phyloP scores from a whole-genome alignment of 2,329 filamentous ascomycete genomes.

The Thielaviopsis euricoi region DNA sequence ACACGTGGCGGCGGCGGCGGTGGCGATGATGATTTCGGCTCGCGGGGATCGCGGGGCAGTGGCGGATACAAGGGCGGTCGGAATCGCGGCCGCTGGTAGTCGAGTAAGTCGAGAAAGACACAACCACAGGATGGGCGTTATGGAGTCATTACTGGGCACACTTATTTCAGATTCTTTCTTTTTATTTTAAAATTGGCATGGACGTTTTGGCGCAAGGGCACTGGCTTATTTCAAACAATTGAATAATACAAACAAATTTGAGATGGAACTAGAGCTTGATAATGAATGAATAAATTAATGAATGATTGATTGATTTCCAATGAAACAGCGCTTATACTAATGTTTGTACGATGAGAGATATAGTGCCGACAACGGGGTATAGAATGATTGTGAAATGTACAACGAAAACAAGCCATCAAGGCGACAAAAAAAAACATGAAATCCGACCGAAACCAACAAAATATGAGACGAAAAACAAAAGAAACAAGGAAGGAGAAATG shows the following conservation, averaged over 20 bases:
- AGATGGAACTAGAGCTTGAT: not conserved
- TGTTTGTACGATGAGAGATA: not conserved
- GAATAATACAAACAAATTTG: not conserved
- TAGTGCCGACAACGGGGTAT: not conserved
- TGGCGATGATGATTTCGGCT: constrained; percentile 25
- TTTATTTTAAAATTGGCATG: not conserved
- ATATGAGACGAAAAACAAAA: not conserved
- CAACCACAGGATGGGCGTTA: not conserved
- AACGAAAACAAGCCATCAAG: not conserved
- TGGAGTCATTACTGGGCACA: not conserved
- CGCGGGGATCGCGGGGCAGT: constrained; percentile 30
- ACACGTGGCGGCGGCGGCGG: constrained; percentile 35
- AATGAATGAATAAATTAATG: not conserved
- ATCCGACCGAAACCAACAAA: not conserved
- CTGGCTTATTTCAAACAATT: not conserved
- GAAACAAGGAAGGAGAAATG: not conserved
- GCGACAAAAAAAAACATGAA: not conserved
- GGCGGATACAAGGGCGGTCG: constrained; percentile 33
- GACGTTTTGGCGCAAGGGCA: not conserved
- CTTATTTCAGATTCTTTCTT: not conserved
- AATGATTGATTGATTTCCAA: not conserved
- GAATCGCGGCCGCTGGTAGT: constrained; percentile 35
- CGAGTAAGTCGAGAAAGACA: constrained; percentile 5
- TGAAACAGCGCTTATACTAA: not conserved
- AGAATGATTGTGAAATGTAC: not conserved